Conservation (phyloP, 2,329 filamentous ascomycete genomes). For the Aspergillus felis region DNA sequence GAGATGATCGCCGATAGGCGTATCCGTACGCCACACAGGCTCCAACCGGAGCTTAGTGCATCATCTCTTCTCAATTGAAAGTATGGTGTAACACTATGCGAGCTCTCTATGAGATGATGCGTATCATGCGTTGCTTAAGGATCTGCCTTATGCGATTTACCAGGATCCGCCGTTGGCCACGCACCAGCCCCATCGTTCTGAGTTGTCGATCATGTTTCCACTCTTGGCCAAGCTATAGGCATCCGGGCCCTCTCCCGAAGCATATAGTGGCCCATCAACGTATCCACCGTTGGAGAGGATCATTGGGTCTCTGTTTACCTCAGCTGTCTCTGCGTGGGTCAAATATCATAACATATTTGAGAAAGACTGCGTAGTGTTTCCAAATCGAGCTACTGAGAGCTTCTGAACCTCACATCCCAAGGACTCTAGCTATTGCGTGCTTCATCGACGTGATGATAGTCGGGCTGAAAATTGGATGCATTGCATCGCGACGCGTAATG, state of each 20-base stretch:
- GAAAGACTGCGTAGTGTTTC: slow-evolving; percentile 3
- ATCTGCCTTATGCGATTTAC: not conserved
- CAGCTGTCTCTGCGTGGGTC: not conserved
- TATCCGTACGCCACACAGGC: slow-evolving; percentile 1
- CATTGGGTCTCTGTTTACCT: slow-evolving; percentile 5
- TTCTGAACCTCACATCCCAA: not conserved
- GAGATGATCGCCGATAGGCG: slow-evolving; percentile 3
- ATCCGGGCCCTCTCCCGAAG: slow-evolving; percentile 11
- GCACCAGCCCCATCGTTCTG: slow-evolving; percentile 3
- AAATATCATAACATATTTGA: slow-evolving; percentile 1
- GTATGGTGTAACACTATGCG: not conserved
- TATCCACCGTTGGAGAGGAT: slow-evolving; percentile 2
- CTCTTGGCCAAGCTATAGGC: slow-evolving; percentile 12
- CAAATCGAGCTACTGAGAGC: not conserved
- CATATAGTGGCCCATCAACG: slow-evolving; percentile 10
- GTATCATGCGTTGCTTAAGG: not conserved
- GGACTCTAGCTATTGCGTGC: slow-evolving; percentile 1
- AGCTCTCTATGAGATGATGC: not conserved
- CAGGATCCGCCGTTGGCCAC: slow-evolving; percentile 5
- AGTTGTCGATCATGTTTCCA: slow-evolving; percentile 15
- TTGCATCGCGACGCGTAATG: slow-evolving; percentile 12
- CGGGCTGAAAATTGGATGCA: slow-evolving; percentile 5
- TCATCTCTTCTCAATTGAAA: not conserved
- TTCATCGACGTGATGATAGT: slow-evolving; percentile 12
- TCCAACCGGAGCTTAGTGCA: not conserved